A percentile compares a stretch with the other conserved stretches of the same genome.
Conservation (phyloP, 495 filamentous ascomycete species). For the Neurospora sp. region DNA sequence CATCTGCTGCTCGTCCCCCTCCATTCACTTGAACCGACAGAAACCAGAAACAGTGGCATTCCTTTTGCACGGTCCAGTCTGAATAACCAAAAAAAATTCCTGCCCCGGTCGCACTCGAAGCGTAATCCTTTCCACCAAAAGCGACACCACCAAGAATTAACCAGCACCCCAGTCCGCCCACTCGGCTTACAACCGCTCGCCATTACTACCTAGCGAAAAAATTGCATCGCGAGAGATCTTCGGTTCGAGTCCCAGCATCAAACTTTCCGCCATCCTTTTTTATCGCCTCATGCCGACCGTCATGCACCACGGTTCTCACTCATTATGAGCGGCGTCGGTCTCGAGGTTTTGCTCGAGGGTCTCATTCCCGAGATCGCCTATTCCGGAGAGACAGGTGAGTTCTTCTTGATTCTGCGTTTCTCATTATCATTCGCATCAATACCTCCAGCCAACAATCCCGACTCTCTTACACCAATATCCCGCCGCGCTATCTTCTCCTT, state of each 20-base stretch:
- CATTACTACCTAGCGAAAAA: not conserved
- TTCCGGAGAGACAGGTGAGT: constrained; percentile 59
- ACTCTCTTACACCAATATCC: not conserved
- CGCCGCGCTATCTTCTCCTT: not conserved
- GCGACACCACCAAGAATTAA: not conserved
- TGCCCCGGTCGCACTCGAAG: not conserved
- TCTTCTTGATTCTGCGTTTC: constrained; percentile 1
- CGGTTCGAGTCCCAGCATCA: not conserved
- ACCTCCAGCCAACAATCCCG: not conserved
- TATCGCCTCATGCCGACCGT: not conserved
- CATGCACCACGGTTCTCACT: not conserved
- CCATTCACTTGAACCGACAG: not conserved
- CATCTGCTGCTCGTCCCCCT: not conserved
- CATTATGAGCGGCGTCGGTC: constrained; percentile 50
- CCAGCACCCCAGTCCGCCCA: not conserved
- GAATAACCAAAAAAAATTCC: not conserved
- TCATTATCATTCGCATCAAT: not conserved
- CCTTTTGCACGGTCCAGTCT: not conserved
- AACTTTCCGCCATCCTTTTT: constrained; percentile 1
- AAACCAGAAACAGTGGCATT: not conserved
- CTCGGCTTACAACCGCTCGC: not conserved
- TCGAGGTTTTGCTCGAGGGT: constrained; percentile 62
- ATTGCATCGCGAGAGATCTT: not conserved
- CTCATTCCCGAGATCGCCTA: constrained; percentile 62
- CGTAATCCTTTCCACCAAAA: not conserved